Conservation (phyloP, 2,329 filamentous ascomycete species). For the Calonectria montana region DNA sequence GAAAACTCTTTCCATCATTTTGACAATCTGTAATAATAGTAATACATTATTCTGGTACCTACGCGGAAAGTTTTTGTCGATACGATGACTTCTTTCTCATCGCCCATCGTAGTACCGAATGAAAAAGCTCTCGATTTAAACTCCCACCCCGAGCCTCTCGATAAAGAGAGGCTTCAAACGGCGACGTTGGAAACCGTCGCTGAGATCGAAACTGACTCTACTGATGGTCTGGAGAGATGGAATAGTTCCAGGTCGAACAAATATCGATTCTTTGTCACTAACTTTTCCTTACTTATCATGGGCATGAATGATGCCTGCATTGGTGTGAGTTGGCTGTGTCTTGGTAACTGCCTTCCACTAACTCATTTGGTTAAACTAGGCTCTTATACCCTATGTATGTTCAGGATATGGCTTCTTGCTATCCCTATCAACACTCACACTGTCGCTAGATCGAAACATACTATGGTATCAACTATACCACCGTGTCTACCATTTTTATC, state of each 20-base stretch:
- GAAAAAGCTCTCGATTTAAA: neutral
- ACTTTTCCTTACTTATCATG: slow-evolving; percentile 72
- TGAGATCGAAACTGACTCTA: slow-evolving; percentile 24
- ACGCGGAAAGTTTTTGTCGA: neutral
- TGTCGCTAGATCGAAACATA: slow-evolving; percentile 53
- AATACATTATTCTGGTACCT: too few species aligned
- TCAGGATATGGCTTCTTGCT: neutral
- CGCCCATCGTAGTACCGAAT: neutral
- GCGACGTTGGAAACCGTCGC: slow-evolving; percentile 6
- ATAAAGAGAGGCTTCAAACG: neutral
- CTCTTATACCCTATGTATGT: slow-evolving; percentile 60
- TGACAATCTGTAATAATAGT: neutral
- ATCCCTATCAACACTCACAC: neutral
- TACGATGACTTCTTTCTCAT: neutral
- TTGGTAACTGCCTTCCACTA: slow-evolving; percentile 8
- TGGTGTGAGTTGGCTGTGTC: slow-evolving; percentile 59
- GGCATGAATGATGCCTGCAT: slow-evolving; percentile 77
- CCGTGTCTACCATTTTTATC: slow-evolving; percentile 75
- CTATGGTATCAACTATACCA: slow-evolving; percentile 70
- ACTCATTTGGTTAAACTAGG: slow-evolving; percentile 45
- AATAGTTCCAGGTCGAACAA: slow-evolving; percentile 70
- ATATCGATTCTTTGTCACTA: slow-evolving; percentile 67
- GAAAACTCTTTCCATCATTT: neutral
- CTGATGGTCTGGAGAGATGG: slow-evolving; percentile 63
- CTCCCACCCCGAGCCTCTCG: neutral